Evolutionary conservation across 352 stramenopile species (phyloP).

Genomic region (Globisporangium polare): DNA sequence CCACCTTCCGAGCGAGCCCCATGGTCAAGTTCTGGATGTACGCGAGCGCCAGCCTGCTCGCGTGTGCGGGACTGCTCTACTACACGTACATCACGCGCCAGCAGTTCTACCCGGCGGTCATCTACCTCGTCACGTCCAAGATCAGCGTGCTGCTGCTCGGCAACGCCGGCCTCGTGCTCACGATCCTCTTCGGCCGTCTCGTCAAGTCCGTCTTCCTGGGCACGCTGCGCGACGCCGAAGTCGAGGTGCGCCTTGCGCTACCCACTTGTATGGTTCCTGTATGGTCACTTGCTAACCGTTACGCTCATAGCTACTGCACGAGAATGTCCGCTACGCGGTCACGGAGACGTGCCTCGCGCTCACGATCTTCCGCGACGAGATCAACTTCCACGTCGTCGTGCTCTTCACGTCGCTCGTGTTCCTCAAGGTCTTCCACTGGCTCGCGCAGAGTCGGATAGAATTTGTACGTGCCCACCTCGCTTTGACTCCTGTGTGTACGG

Average conservation of each 20-base stretch:
- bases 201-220: constrained; percentile 88
- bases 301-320: constrained; percentile 81
- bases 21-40: constrained; percentile 90
- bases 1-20: neutral
- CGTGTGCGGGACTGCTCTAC: constrained; percentile 79
- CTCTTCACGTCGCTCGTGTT: constrained; percentile 96
- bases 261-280: neutral
- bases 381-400: constrained; percentile 93
- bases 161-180: constrained; percentile 92
- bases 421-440: constrained; percentile 93
- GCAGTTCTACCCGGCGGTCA: constrained; percentile 96
- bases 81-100: constrained; percentile 95
- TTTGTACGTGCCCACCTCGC: constrained; percentile 50
- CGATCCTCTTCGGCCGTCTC: constrained; percentile 74
- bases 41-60: constrained; percentile 75
- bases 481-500: no score
- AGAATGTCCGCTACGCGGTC: constrained; percentile 97
- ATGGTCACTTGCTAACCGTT: neutral
- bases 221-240: constrained; percentile 73
- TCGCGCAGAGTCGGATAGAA: constrained; percentile 87
- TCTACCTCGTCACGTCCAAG: constrained; percentile 97
- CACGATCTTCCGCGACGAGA: constrained; percentile 97
- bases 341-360: constrained; percentile 99
- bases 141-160: constrained; percentile 93
- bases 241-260: constrained; percentile 70